Evolutionary conservation across 805 yeast species (phyloP).

Genomic region (Ascoidea tarda): DNA sequence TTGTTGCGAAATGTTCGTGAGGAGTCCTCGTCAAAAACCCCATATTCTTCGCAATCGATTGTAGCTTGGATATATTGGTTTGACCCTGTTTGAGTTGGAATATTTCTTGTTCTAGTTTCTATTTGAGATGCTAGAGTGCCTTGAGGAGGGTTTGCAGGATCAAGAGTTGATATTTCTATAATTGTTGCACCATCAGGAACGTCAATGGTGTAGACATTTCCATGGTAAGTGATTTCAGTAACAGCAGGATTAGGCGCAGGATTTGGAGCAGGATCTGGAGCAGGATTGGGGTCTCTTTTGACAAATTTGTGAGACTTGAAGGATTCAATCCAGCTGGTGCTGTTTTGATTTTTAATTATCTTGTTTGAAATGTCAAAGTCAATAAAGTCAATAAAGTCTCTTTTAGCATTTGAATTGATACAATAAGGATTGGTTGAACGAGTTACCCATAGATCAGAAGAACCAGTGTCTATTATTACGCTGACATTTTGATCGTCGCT

Average conservation of each 20-base stretch:
- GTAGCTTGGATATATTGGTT: slow-evolving; percentile 4
- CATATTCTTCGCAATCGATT: slow-evolving; percentile 24
- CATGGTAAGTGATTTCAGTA: background rate
- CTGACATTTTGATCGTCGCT: slow-evolving; percentile 39
- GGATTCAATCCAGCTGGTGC: background rate
- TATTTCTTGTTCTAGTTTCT: background rate
- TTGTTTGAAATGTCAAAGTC: background rate
- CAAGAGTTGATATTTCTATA: background rate
- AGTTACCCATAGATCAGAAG: slow-evolving; percentile 60
- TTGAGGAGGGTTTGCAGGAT: background rate
- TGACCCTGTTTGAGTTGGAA: background rate
- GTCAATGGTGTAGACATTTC: background rate
- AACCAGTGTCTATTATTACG: slow-evolving; percentile 62
- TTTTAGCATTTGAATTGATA: slow-evolving; percentile 1
- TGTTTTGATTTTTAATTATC: no score
- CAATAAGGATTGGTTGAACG: slow-evolving; percentile 34
- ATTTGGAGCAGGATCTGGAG: background rate
- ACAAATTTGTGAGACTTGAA: background rate
- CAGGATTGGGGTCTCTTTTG: background rate
- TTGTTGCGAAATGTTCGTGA: slow-evolving; percentile 22
- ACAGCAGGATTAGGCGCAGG: background rate
- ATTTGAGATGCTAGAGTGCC: background rate
- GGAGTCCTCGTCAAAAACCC: slow-evolving; percentile 20
- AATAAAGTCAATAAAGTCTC: background rate
- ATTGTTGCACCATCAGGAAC: background rate